phyloP scores from a whole-genome alignment of 2,329 filamentous ascomycete genomes.

The Aaosphaeria arxii region DNA sequence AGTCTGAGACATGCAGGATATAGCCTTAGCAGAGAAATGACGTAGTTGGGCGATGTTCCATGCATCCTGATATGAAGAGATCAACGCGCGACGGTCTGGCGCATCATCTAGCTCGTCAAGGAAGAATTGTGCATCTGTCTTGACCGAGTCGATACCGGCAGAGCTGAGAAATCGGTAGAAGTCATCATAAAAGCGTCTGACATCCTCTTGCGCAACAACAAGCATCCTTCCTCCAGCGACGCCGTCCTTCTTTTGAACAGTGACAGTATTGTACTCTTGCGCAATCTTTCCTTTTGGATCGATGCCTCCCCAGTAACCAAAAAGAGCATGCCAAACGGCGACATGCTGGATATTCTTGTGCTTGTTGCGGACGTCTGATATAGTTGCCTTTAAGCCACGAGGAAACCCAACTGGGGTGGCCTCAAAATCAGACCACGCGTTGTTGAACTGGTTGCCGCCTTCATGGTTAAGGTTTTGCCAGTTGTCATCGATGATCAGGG shows the following conservation, averaged over 20 bases:
- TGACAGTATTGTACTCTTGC: constrained; percentile 70
- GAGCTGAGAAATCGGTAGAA: constrained; percentile 80
- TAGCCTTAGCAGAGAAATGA: constrained; percentile 73
- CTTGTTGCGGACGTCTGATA: constrained; percentile 17
- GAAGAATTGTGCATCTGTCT: constrained; percentile 91
- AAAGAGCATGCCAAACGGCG: constrained; percentile 89
- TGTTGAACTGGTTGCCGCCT: constrained; percentile 42
- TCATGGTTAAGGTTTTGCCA: constrained; percentile 59
- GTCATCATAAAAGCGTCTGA: constrained; percentile 77
- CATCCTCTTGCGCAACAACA: constrained; percentile 71
- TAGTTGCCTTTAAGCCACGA: constrained; percentile 70
- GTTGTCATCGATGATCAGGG: constrained; percentile 93
- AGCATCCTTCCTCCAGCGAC: constrained; percentile 66
- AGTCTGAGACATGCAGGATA: constrained; percentile 92
- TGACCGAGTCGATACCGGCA: constrained; percentile 79
- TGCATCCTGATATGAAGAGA: constrained; percentile 74
- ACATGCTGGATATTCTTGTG: constrained; percentile 75
- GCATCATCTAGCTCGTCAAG: constrained; percentile 72
- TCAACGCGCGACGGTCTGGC: constrained; percentile 67
- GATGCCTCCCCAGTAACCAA: constrained; percentile 69
- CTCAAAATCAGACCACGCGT: constrained; percentile 75
- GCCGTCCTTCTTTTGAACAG: constrained; percentile 54
- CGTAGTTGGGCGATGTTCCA: constrained; percentile 78
- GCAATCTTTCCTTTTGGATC: constrained; percentile 72
- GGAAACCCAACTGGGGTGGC: constrained; percentile 79